Evolutionary conservation across 2,329 filamentous ascomycete genomes (phyloP).

Genomic region (Calonectria pseudoturangicola): DNA sequence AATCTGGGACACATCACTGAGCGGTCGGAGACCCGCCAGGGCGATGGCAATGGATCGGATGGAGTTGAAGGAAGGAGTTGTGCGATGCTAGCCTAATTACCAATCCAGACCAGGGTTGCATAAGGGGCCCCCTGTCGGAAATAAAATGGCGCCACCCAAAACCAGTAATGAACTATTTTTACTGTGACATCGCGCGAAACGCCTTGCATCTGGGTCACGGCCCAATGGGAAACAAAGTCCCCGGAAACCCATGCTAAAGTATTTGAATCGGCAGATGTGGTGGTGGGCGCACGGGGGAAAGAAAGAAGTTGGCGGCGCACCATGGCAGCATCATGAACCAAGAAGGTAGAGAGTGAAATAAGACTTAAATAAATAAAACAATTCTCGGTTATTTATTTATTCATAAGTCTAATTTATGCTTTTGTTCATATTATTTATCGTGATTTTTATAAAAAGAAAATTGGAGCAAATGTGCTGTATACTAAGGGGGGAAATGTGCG

Average conservation of each 20-base stretch:
- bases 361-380: too few species aligned
- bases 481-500: too few species aligned
- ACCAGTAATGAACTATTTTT: background rate
- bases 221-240: background rate
- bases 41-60: background rate
- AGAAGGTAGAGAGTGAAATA: too few species aligned
- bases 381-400: too few species aligned
- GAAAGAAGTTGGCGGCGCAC: too few species aligned
- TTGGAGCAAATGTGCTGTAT: too few species aligned
- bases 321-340: too few species aligned
- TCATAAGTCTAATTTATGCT: too few species aligned
- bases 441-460: too few species aligned
- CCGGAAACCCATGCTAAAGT: background rate
- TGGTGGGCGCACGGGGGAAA: too few species aligned
- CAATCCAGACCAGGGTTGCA: background rate
- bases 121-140: constrained; percentile 5
- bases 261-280: background rate
- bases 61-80: constrained; percentile 12
- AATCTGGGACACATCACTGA: background rate
- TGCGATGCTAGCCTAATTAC: background rate
- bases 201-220: background rate
- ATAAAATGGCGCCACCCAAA: background rate
- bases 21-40: background rate
- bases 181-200: constrained; percentile 20
- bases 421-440: too few species aligned